Conservation (phyloP, 2,329 filamentous ascomycete species). For the Monosporascus sp. region DNA sequence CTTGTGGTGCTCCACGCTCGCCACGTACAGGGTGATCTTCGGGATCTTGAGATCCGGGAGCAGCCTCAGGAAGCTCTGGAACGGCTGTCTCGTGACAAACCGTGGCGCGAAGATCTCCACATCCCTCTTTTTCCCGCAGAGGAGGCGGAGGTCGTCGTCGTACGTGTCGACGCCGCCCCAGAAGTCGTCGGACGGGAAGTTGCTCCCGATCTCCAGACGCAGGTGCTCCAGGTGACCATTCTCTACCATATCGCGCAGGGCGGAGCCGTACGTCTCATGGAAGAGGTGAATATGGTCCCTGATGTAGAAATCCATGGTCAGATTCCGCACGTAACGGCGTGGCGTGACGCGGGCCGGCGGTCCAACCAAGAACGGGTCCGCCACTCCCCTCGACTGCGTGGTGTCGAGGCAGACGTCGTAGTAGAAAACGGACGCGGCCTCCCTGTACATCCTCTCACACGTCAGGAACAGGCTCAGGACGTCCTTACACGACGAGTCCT, state of each 20-base stretch:
- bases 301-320: constrained; percentile 18
- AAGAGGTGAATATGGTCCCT: constrained; percentile 16
- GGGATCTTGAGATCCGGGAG: constrained; percentile 10
- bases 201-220: constrained; percentile 15
- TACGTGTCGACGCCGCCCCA: constrained; percentile 15
- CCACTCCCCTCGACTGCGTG: constrained; percentile 6
- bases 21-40: constrained; percentile 13
- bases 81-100: constrained; percentile 17
- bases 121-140: constrained; percentile 5
- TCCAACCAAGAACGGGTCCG: constrained; percentile 14
- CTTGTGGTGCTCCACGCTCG: constrained; percentile 14
- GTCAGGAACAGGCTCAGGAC: neutral
- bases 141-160: constrained; percentile 5
- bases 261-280: constrained; percentile 11
- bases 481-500: constrained; percentile 8
- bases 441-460: constrained; percentile 7
- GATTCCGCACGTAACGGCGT: constrained; percentile 18
- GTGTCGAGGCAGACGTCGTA: constrained; percentile 18
- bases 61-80: constrained; percentile 24
- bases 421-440: constrained; percentile 23
- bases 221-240: constrained; percentile 16
- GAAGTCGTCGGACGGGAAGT: constrained; percentile 20
- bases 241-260: constrained; percentile 19
- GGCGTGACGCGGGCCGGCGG: constrained; percentile 14
- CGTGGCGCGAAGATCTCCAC: constrained; percentile 14